Evolutionary conservation across 2,329 filamentous ascomycete species (phyloP).

Genomic region (Scopulariopsis brevicaulis): DNA sequence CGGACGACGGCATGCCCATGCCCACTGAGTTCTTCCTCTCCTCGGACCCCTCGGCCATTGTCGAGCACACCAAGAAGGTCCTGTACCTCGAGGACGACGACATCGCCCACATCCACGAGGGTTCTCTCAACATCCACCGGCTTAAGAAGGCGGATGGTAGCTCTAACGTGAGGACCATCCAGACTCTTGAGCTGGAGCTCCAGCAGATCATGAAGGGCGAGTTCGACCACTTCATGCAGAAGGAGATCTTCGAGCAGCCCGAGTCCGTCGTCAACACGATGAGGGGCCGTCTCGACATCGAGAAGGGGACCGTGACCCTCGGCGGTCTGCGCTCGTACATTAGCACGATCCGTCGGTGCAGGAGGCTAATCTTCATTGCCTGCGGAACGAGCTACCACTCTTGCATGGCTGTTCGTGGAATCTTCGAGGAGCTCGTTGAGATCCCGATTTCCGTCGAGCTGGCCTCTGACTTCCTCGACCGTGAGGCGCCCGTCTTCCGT

Average conservation of each 20-base stretch:
- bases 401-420: slow-evolving; percentile 97
- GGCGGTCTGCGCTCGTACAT: slow-evolving; percentile 96
- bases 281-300: slow-evolving; percentile 91
- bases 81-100: slow-evolving; percentile 99
- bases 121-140: slow-evolving; percentile 97
- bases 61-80: slow-evolving; percentile 99
- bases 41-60: slow-evolving; percentile 93
- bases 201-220: slow-evolving; percentile 99
- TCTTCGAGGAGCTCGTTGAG: slow-evolving; percentile 95
- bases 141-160: slow-evolving; percentile 93
- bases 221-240: slow-evolving; percentile 99
- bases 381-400: slow-evolving; percentile 98
- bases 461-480: slow-evolving; percentile 95
- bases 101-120: slow-evolving; percentile 98
- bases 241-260: slow-evolving; percentile 99
- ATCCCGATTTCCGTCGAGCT: slow-evolving; percentile 96
- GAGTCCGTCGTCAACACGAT: slow-evolving; percentile 99
- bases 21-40: slow-evolving; percentile 99
- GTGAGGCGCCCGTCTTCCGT: slow-evolving; percentile 95
- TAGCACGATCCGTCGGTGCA: slow-evolving; percentile 88
- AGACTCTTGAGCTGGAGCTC: slow-evolving; percentile 96
- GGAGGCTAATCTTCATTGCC: slow-evolving; percentile 96
- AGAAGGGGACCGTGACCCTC: slow-evolving; percentile 89
- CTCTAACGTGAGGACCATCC: slow-evolving; percentile 94
- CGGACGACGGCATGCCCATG: slow-evolving; percentile 94